Evolutionary conservation across 2,329 filamentous ascomycete genomes (phyloP), one percentile per base, ranked within the genome.

Genomic region (Rachicladosporium sp.): DNA sequence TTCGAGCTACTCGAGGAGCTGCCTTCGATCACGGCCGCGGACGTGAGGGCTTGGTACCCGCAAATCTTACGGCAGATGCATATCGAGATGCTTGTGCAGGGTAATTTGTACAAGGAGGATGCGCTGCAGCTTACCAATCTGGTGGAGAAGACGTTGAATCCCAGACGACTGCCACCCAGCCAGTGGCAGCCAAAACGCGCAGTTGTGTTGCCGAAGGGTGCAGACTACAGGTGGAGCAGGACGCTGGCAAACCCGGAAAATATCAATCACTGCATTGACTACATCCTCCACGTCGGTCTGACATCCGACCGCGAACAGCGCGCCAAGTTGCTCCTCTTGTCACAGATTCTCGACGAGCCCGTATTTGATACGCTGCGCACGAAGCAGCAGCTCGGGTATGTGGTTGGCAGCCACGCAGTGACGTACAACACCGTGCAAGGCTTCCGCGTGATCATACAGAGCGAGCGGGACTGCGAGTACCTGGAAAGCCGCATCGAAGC

Each of bases 311-410:
- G 78, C n/a, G 56, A 62, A 4, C 61, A 83, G 9, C 76, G 86
- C 11, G 83, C 88, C 10, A 87, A 83, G 60, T 72, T 84, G 1
- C 69, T 93, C 32, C 70, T 98, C 4, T 72, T 95, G 32, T 82
- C 85, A 19, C 91, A 96, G 61, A 82, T 98, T 65, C 79, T 86
- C 0, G 83, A 93, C 41, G 91, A 98, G 64, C 88, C 88, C 3
- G 82, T 82, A 6, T 98, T 96, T 56, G 86, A 98, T 61, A 87
- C 93, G 59, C 71, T 98, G 6, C 78, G 91, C 36, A 96, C 91
- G 33, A 95, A 96, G 62, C 89, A 98, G 60, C 89, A 98, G 63
- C 79, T 98, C 5, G 91, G 91, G 9, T 98, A 98, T 52, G 84
- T 98, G 38, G 89, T 98, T 1, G 94, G 89, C 62, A 89, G 83